These are phyloP conservation scores for Gracilaria caudata DNA, from an alignment of 23 red algal genomes.

Conservation along the genomic window DNA sequence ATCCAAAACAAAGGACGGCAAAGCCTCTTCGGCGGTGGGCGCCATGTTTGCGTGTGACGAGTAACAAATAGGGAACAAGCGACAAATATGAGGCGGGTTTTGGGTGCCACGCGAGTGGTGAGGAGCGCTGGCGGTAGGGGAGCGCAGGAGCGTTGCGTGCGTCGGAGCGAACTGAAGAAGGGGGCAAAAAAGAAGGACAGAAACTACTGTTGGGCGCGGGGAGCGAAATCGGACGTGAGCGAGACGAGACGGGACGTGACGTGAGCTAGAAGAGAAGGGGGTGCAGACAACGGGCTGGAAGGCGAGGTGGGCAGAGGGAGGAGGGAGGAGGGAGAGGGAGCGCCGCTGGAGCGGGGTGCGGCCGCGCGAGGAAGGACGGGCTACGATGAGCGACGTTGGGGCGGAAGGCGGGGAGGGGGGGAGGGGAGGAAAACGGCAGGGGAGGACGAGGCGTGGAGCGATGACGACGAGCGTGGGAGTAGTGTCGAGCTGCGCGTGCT, in stretches of 20 bases:
- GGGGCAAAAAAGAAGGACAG: neutral
- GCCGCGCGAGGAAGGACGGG: too few species aligned
- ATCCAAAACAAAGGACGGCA: slow-evolving; percentile 58
- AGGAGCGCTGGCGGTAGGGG: neutral
- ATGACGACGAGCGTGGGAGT: too few species aligned
- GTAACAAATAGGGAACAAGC: neutral
- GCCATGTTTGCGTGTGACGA: slow-evolving; percentile 5
- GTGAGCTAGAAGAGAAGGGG: neutral
- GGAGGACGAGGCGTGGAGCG: neutral
- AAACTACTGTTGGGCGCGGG: neutral
- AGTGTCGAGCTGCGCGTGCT: too few species aligned
- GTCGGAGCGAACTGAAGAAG: neutral
- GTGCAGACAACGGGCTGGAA: neutral
- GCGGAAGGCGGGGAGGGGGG: neutral
- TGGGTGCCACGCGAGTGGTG: neutral
- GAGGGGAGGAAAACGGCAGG: neutral
- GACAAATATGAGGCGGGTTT: neutral
- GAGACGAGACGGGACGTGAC: neutral
- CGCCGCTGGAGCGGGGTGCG: neutral
- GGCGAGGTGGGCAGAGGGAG: neutral
- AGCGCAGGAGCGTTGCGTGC: neutral
- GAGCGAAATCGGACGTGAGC: neutral
- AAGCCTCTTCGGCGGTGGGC: slow-evolving; percentile 18
- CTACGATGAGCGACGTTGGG: too few species aligned
- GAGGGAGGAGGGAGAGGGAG: neutral